Base-by-base conservation (phyloP, 1,284 basidiomycete genomes). In the Inonotus obliquus region DNA sequence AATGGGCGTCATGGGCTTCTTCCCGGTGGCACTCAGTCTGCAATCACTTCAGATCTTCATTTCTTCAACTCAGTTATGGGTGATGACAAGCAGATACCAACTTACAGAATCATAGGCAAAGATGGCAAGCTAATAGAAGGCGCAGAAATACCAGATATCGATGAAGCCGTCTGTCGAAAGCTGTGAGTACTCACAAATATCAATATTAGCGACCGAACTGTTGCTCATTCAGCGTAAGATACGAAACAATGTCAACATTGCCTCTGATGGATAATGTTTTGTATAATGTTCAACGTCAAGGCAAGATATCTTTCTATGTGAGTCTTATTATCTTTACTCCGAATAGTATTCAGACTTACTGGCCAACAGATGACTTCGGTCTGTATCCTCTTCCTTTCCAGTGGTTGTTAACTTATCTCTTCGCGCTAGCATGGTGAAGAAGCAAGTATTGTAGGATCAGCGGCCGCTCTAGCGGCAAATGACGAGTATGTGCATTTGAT, bases 241-340 rank as follows among this genome's bases (percentile, higher is more conserved):
- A 95, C 69, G 85, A 90, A 72, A 80, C 86, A 61, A 95, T 95
- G 92, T 83, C 86, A 38, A 79, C 94, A 23, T 78, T 96, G 45
- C 94, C 94, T 0, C 85, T 87, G 38, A 79, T 96, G 69, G 94
- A 97, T 75, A 94, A 88, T 66, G 79, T 96, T 27, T 79, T 97
- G 21, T 93, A 95, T 76, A 96, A 95, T 69, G 86, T 95, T 2
- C 94, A 97, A 72, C 83, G 94, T 17, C 94, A 97, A 74, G 94
- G 94, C 29, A 92, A 95, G 70, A 94, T 96, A 68, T 92, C 91
- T 4, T 97, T 97, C 75, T 96, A 96, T 74, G 93, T 94, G 70
- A 32, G 65, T 55, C 54, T 38, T 32, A 19, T 11, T n/a, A 47
- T 23, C 7, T 23, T 13, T 56, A 41, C 19, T 13, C 32, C 32